Evolutionary conservation across 768 basidiomycete genomes (phyloP), one percentile per base, ranked within the genome.

Genomic region (Auriscalpium vulgare): DNA sequence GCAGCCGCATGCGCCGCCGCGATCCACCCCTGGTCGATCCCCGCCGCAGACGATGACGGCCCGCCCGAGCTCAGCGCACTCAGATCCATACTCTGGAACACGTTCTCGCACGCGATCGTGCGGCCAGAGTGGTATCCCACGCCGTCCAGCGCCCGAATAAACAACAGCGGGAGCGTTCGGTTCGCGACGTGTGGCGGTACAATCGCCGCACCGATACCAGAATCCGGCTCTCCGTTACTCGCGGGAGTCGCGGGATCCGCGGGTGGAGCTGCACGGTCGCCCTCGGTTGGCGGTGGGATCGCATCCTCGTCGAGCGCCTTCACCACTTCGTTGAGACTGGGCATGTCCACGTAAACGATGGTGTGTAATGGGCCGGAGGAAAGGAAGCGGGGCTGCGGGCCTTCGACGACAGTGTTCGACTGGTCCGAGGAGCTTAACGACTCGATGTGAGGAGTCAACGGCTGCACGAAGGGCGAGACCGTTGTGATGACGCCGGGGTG

Each of bases 51-150:
- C 35, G 72, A 70, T 2, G 77, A 74, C 46, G 74, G 75, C 50
- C 78, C 69, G 47, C 78, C 65, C 17, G 68, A 60, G 19, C 58
- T 68, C 64, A 84, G 77, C 23, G 71, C 74, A 36, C 75, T 74
- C 50, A 90, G 73, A 65, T 87, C 84, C 70, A 90, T 78, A 14
- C 75, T 69, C 63, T 85, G 82, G 69, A 89, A 88, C 16, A 88
- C 79, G 65, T 88, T 88, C 67, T 92, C 90, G 66, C 87, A 88
- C 16, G 88, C 79, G 56, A 93, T 83, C 45, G 86, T 88, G 59
- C 89, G 81, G 38, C 90, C 90, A 19, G 91, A 91, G 67, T 91
- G 88, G 68, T 91, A 93, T 4, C 91, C 91, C 35, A 92, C 83
- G n/a, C 91, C 89, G 63, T 93, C 91, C 44, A 75, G 80, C 14